Conservation (phyloP, 768 basidiomycete species). For the Cystobasidium ongulense region DNA sequence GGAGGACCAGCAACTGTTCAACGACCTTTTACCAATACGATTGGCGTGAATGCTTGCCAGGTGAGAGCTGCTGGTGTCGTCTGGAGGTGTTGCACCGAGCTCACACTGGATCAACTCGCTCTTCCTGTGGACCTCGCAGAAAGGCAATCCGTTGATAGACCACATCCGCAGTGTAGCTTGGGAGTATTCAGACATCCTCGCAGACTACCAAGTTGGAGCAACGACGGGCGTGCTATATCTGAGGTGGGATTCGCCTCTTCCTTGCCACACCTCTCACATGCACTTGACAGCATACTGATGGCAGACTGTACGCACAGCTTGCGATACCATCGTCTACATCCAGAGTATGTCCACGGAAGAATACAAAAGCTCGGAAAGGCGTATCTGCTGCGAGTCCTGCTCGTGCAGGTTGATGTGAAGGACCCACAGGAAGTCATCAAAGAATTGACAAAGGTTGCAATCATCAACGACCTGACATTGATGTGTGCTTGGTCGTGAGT, state of each 20-base stretch:
- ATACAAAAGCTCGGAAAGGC: conserved; percentile 75
- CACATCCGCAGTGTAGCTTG: conserved; percentile 79
- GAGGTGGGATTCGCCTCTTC: conserved; percentile 52
- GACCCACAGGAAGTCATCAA: conserved; percentile 86
- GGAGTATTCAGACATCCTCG: conserved; percentile 86
- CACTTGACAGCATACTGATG: background rate
- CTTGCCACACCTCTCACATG: background rate
- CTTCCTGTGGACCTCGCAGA: conserved; percentile 25
- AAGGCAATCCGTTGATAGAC: conserved; percentile 76
- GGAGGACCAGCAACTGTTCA: background rate
- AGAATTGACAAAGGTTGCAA: conserved; percentile 80
- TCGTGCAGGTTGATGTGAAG: conserved; percentile 83
- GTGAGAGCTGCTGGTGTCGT: background rate
- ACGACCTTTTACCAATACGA: conserved; percentile 16
- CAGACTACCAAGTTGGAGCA: conserved; percentile 90
- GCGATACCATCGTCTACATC: conserved; percentile 90
- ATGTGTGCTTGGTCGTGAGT: conserved; percentile 83
- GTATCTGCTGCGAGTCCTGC: conserved; percentile 73
- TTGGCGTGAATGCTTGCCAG: conserved; percentile 29
- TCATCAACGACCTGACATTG: conserved; percentile 87
- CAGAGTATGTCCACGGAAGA: conserved; percentile 87
- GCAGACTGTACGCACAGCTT: conserved; percentile 52
- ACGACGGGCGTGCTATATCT: conserved; percentile 88
- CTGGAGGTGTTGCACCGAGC: background rate
- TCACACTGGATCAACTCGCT: background rate